Evolutionary conservation across 768 basidiomycete species (phyloP).

Genomic region (Termitomyces sp.): DNA sequence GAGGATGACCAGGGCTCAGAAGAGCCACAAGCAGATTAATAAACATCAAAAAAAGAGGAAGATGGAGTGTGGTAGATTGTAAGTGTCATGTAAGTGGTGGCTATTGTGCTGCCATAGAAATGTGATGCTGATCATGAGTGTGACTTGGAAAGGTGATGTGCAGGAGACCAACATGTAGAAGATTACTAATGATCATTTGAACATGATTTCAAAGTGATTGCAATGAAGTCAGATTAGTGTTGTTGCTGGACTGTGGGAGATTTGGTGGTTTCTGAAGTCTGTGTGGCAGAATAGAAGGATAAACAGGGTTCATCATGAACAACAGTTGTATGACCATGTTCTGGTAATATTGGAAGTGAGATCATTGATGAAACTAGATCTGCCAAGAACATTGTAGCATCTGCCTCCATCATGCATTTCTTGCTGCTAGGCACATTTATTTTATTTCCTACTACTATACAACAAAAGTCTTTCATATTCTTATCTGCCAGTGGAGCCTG

Average conservation of each 20-base stretch:
- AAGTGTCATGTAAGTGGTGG: slow-evolving; percentile 33
- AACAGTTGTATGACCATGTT: not conserved
- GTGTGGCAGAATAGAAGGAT: slow-evolving; percentile 19
- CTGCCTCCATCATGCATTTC: slow-evolving; percentile 27
- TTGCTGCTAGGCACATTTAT: slow-evolving; percentile 43
- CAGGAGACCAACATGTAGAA: not conserved
- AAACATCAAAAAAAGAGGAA: slow-evolving; percentile 67
- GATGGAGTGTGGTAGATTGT: slow-evolving; percentile 76
- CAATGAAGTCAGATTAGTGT: not conserved
- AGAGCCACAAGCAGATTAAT: slow-evolving; percentile 56
- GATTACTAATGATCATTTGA: slow-evolving; percentile 1
- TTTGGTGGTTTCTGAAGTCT: no score
- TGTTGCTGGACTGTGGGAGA: no score
- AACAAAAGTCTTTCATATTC: slow-evolving; percentile 59
- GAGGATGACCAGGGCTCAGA: slow-evolving; percentile 34
- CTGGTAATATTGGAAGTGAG: slow-evolving; percentile 12
- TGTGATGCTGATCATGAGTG: slow-evolving; percentile 41
- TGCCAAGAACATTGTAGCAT: slow-evolving; percentile 51
- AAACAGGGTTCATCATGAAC: slow-evolving; percentile 9
- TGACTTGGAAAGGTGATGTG: slow-evolving; percentile 29
- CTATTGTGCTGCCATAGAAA: slow-evolving; percentile 38
- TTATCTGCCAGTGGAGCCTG: slow-evolving; percentile 63
- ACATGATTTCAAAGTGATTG: slow-evolving; percentile 21
- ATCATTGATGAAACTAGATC: slow-evolving; percentile 45
- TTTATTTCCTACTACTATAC: slow-evolving; percentile 79